Conservation (phyloP, 768 basidiomycete genomes). For the Fibroporia radiculosa region DNA sequence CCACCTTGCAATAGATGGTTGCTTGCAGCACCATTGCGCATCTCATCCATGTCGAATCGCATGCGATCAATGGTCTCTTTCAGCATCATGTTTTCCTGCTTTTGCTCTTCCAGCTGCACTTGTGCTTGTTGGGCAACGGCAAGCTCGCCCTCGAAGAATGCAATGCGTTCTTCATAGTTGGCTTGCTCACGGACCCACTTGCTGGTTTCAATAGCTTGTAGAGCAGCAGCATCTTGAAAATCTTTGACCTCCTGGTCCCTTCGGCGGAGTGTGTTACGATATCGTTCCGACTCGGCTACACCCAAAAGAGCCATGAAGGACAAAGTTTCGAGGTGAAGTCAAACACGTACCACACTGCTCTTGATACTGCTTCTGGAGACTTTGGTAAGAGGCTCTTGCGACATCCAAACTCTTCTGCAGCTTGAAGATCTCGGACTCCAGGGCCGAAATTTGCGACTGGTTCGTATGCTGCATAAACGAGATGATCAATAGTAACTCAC, state of each 20-base stretch:
- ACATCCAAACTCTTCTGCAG: slow-evolving; percentile 68
- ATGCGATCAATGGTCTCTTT: slow-evolving; percentile 96
- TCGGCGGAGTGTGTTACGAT: slow-evolving; percentile 64
- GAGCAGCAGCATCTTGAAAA: slow-evolving; percentile 47
- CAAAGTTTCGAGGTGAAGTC: neutral
- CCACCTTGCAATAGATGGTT: slow-evolving; percentile 28
- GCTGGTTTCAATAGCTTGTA: slow-evolving; percentile 57
- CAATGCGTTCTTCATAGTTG: slow-evolving; percentile 63
- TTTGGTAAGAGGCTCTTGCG: slow-evolving; percentile 63
- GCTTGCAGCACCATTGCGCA: slow-evolving; percentile 45
- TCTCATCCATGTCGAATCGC: slow-evolving; percentile 90
- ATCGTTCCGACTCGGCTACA: slow-evolving; percentile 69
- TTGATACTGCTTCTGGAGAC: slow-evolving; percentile 79
- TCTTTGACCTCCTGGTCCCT: slow-evolving; percentile 69
- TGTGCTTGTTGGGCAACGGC: slow-evolving; percentile 62
- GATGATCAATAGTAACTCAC: slow-evolving; percentile 11
- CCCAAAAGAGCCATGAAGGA: neutral
- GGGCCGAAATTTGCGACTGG: slow-evolving; percentile 52
- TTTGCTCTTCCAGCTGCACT: slow-evolving; percentile 79
- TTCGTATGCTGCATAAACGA: slow-evolving; percentile 40
- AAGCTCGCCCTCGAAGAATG: slow-evolving; percentile 66
- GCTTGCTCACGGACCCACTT: slow-evolving; percentile 66
- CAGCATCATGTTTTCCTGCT: slow-evolving; percentile 86
- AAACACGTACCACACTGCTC: slow-evolving; percentile 75
- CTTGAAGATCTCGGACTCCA: slow-evolving; percentile 77